Conservation (phyloP, 768 basidiomycete species). For the Suillus variegatus region DNA sequence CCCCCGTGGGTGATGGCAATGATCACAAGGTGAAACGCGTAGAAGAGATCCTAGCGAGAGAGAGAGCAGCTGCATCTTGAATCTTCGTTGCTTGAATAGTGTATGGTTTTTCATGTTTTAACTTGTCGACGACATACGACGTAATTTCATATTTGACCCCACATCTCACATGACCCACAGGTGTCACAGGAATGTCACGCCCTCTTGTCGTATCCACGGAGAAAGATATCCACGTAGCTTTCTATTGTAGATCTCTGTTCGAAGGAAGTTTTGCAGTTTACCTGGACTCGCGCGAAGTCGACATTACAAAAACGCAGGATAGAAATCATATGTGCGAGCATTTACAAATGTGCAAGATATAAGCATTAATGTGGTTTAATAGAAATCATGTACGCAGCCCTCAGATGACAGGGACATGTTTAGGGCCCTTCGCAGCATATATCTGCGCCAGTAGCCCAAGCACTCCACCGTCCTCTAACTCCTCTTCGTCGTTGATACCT, state of each 20-base stretch:
- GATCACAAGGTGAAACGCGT: conserved; percentile 80
- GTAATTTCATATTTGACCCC: background rate
- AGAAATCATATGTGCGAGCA: background rate
- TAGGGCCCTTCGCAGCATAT: conserved; percentile 60
- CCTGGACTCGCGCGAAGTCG: background rate
- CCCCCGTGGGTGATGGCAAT: conserved; percentile 69
- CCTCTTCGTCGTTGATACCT: conserved; percentile 61
- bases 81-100: background rate
- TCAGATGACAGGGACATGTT: conserved; percentile 49
- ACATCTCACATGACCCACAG: background rate
- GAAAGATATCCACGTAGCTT: background rate
- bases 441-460: conserved; percentile 86
- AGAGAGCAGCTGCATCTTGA: conserved; percentile 14
- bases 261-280: background rate
- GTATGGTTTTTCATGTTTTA: background rate
- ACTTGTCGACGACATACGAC: background rate
- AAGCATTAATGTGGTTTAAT: background rate
- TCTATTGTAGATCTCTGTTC: background rate
- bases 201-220: background rate
- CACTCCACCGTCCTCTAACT: conserved; percentile 78
- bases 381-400: background rate
- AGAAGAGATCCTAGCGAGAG: conserved; percentile 66
- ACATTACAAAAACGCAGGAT: background rate
- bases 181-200: background rate
- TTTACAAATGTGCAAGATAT: background rate